Conservation (phyloP, 192 early-diverging fungal species). For the Coemansia aciculifera region DNA sequence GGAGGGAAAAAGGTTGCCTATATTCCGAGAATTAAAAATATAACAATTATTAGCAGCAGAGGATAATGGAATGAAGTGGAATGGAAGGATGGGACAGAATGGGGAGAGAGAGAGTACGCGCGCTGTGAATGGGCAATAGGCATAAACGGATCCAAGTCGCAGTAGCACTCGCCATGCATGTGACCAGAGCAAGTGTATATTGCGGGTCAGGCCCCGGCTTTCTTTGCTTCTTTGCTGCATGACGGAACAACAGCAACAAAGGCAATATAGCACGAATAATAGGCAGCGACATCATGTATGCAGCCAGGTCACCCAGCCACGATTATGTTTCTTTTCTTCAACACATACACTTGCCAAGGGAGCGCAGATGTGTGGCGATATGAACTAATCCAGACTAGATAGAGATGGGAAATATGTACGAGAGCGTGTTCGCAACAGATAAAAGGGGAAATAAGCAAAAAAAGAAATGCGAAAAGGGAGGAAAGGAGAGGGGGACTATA, state of each 20-base stretch:
- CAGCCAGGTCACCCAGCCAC: not conserved
- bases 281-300: constrained; percentile 2
- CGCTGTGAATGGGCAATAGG: not conserved
- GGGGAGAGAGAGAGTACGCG: not conserved
- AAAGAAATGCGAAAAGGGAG: not conserved
- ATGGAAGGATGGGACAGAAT: not conserved
- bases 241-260: not conserved
- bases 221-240: not conserved
- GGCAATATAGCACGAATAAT: constrained; percentile 8
- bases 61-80: not conserved
- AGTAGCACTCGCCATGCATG: constrained; percentile 5
- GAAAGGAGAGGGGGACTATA: not conserved
- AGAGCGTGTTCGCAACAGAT: not conserved
- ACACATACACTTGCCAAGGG: not conserved
- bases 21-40: constrained; percentile 3
- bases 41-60: not conserved
- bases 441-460: not conserved
- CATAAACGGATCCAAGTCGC: constrained; percentile 6
- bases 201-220: constrained; percentile 9
- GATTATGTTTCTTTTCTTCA: not conserved
- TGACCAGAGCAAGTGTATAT: constrained; percentile 10
- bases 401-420: not conserved
- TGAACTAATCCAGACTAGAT: not conserved
- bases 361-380: constrained; percentile 3
- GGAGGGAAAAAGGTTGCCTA: not conserved